Conservation (phyloP, 2,329 filamentous ascomycete genomes). For the Claviceps africana region DNA sequence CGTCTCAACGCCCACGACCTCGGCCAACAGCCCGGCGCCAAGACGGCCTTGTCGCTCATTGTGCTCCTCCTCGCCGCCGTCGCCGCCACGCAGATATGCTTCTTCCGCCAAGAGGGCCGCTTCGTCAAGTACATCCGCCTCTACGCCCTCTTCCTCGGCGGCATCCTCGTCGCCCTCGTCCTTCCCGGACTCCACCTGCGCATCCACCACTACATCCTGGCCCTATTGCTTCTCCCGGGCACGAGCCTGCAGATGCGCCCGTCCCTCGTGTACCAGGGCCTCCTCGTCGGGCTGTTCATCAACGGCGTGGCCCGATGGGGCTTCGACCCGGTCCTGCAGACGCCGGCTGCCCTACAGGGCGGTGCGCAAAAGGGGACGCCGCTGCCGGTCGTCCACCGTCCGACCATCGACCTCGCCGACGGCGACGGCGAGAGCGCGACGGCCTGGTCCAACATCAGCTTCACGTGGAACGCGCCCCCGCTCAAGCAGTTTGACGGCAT, state of each 20-base stretch:
- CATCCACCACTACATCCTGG: slow-evolving; percentile 91
- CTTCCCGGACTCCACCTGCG: slow-evolving; percentile 69
- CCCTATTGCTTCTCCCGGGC: slow-evolving; percentile 71
- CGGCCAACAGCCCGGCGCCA: slow-evolving; percentile 74
- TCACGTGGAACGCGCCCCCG: slow-evolving; percentile 34
- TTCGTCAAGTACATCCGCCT: slow-evolving; percentile 65
- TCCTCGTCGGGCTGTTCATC: slow-evolving; percentile 81
- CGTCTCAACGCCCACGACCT: slow-evolving; percentile 86
- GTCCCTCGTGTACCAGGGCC: slow-evolving; percentile 73
- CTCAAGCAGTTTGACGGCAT: slow-evolving; percentile 53
- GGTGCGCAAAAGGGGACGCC: slow-evolving; percentile 49
- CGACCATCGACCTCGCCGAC: slow-evolving; percentile 30
- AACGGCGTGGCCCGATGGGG: slow-evolving; percentile 92
- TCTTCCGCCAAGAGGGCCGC: slow-evolving; percentile 72
- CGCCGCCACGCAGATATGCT: slow-evolving; percentile 64
- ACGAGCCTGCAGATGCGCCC: slow-evolving; percentile 81
- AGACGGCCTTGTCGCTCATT: slow-evolving; percentile 66
- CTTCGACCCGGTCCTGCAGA: slow-evolving; percentile 80
- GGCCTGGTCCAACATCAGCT: slow-evolving; percentile 50
- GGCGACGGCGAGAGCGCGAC: slow-evolving; percentile 17
- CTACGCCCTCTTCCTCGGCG: slow-evolving; percentile 53
- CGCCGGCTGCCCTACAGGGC: slow-evolving; percentile 56
- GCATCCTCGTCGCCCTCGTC: slow-evolving; percentile 55
- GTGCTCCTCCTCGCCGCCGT: slow-evolving; percentile 56
- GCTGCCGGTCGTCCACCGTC: slow-evolving; percentile 39